Evolutionary conservation across 257 asterid genomes (phyloP).

Genomic region (Jacaranda mimosifolia): DNA sequence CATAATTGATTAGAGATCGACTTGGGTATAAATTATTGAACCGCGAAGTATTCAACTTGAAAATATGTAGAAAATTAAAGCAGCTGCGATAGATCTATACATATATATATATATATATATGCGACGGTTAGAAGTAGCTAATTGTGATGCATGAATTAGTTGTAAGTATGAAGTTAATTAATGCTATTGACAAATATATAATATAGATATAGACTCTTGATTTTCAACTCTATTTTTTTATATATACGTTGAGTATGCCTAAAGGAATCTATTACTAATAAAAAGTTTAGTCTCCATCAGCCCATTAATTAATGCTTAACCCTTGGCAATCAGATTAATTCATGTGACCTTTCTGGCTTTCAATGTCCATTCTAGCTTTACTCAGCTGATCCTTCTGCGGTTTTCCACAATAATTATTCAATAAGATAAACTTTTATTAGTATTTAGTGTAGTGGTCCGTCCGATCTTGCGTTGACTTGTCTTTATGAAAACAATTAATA

Average conservation of each 20-base stretch:
- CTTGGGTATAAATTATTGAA: background rate
- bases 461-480: background rate
- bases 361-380: background rate
- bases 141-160: background rate
- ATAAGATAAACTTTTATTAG: no score
- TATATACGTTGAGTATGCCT: background rate
- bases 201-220: background rate
- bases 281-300: background rate
- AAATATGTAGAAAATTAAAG: background rate
- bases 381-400: background rate
- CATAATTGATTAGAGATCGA: background rate
- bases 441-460: no score
- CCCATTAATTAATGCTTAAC: constrained; percentile 17
- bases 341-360: constrained; percentile 23
- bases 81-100: no score
- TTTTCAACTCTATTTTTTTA: constrained; percentile 20
- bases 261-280: background rate
- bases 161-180: background rate
- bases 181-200: background rate
- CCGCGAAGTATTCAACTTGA: background rate
- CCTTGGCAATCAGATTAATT: constrained; percentile 20
- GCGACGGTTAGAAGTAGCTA: constrained; percentile 28
- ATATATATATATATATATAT: background rate
- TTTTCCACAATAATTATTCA: background rate
- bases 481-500: background rate